These are phyloP conservation scores for Aquanectria penicillioides DNA, from an alignment of 2,329 filamentous ascomycete species.

Conservation along the genomic window DNA sequence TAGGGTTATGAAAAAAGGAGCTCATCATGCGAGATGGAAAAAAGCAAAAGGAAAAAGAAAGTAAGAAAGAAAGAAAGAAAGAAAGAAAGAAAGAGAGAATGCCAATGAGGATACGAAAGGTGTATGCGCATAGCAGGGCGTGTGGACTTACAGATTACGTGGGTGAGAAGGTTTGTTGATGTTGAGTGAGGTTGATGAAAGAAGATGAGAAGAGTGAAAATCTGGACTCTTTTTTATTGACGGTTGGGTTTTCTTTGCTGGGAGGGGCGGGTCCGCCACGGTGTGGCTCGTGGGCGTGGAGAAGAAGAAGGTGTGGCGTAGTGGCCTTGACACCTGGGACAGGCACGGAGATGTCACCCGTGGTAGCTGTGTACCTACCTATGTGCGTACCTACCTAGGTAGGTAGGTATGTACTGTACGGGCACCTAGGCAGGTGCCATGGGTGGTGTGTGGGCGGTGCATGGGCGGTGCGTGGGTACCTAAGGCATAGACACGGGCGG, in stretches of 20 bases:
- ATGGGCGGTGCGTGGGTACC: too few relatives aligned
- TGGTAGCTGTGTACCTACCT: too few relatives aligned
- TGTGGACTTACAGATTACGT: too few relatives aligned
- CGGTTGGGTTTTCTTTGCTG: constrained; percentile 19
- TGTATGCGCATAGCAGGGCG: too few relatives aligned
- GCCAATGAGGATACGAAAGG: too few relatives aligned
- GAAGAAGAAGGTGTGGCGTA: background rate
- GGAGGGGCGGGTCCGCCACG: constrained; percentile 22
- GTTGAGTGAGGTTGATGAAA: constrained; percentile 22
- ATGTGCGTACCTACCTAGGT: too few relatives aligned
- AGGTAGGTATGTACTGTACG: too few relatives aligned
- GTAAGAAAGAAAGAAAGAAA: too few relatives aligned
- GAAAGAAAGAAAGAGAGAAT: too few relatives aligned
- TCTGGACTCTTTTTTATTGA: background rate
- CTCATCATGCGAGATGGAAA: constrained; percentile 52
- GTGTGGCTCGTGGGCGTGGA: background rate
- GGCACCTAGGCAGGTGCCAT: too few relatives aligned
- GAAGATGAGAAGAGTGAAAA: constrained; percentile 28
- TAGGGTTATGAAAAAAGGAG: constrained; percentile 51
- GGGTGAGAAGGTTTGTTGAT: constrained; percentile 4
- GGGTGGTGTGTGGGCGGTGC: too few relatives aligned
- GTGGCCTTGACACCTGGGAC: constrained; percentile 1
- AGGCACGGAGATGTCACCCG: background rate
- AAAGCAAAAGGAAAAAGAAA: background rate
- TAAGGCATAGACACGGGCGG: too few relatives aligned